A percentile compares a stretch with the other conserved stretches of the same genome.
Conservation (phyloP, 177 flowering plant species). For the Vitis hybrid region DNA sequence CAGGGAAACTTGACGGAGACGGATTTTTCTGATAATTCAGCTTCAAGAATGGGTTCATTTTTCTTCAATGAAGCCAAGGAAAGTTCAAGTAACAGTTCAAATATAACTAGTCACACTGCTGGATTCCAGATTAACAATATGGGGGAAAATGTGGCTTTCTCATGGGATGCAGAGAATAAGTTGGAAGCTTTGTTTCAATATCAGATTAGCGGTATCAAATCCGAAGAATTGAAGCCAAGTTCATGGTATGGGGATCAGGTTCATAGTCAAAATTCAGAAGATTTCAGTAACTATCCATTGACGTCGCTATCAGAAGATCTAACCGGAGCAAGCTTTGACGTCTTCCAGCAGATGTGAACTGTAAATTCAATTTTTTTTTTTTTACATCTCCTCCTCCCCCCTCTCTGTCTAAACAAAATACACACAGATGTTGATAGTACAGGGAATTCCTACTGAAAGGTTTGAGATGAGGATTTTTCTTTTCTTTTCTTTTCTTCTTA, state of each 20-base stretch:
- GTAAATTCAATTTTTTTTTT: slow-evolving; percentile 23
- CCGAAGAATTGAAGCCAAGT: slow-evolving; percentile 35
- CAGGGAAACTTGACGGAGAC: slow-evolving; percentile 33
- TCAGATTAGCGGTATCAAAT: slow-evolving; percentile 40
- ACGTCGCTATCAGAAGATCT: slow-evolving; percentile 51
- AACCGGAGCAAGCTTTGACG: slow-evolving; percentile 38
- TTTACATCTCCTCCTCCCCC: neutral
- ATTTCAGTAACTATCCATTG: slow-evolving; percentile 38
- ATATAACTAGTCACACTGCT: slow-evolving; percentile 22
- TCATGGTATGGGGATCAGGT: slow-evolving; percentile 43
- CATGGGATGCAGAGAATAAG: slow-evolving; percentile 42
- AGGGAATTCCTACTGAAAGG: slow-evolving; percentile 16
- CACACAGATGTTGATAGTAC: slow-evolving; percentile 29
- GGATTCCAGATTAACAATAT: slow-evolving; percentile 34
- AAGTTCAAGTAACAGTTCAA: slow-evolving; percentile 44
- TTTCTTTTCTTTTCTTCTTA: slow-evolving; percentile 6
- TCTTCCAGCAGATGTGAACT: slow-evolving; percentile 50
- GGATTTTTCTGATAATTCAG: slow-evolving; percentile 47
- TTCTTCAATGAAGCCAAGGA: slow-evolving; percentile 43
- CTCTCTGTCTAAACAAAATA: slow-evolving; percentile 10
- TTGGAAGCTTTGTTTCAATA: slow-evolving; percentile 47
- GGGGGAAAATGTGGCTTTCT: slow-evolving; percentile 30
- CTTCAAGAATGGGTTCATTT: slow-evolving; percentile 33
- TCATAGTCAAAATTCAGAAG: slow-evolving; percentile 24
- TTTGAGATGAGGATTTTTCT: slow-evolving; percentile 10